A percentile compares a stretch with the other conserved stretches of the same genome.
Evolutionary conservation across 2,329 filamentous ascomycete species (phyloP).

Genomic region (Tetracladium maxilliforme): DNA sequence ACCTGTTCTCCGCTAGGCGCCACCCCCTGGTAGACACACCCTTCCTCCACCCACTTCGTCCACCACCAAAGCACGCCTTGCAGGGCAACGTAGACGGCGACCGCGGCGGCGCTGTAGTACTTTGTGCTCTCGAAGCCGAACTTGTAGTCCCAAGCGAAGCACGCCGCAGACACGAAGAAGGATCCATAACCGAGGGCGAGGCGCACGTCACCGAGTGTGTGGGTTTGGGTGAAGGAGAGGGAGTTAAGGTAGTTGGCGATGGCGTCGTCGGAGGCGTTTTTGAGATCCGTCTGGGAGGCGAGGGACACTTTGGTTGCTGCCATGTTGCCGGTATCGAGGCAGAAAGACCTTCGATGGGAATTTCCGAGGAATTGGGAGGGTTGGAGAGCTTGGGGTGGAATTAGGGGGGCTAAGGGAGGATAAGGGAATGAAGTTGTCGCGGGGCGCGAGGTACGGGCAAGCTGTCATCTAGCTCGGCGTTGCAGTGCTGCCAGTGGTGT

Average conservation of each 20-base stretch:
- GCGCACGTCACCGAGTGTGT: constrained; percentile 68
- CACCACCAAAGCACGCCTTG: constrained; percentile 71
- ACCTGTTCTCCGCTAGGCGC: constrained; percentile 53
- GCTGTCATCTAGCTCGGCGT: too few relatives aligned
- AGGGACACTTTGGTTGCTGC: constrained; percentile 6
- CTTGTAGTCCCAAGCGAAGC: constrained; percentile 86
- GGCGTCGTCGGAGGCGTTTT: constrained; percentile 92
- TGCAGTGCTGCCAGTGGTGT: too few relatives aligned
- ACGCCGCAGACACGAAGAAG: constrained; percentile 64
- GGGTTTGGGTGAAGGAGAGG: constrained; percentile 70
- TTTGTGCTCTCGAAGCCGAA: constrained; percentile 81
- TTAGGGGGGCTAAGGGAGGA: too few relatives aligned
- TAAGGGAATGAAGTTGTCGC: too few relatives aligned
- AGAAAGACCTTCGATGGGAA: too few relatives aligned
- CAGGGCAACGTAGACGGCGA: constrained; percentile 63
- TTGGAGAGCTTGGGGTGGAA: too few relatives aligned
- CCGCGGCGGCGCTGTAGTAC: constrained; percentile 64
- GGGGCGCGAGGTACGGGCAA: too few relatives aligned
- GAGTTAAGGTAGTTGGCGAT: constrained; percentile 86
- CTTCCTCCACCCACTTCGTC: constrained; percentile 73
- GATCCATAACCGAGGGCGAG: constrained; percentile 72
- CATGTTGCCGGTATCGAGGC: too few relatives aligned
- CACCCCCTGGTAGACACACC: constrained; percentile 64
- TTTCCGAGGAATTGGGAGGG: too few relatives aligned
- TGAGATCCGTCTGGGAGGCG: constrained; percentile 60